A percentile compares a stretch with the other conserved stretches of the same genome.
phyloP scores from a whole-genome alignment of 2,329 filamentous ascomycete species.

The Apiospora pterosperma region DNA sequence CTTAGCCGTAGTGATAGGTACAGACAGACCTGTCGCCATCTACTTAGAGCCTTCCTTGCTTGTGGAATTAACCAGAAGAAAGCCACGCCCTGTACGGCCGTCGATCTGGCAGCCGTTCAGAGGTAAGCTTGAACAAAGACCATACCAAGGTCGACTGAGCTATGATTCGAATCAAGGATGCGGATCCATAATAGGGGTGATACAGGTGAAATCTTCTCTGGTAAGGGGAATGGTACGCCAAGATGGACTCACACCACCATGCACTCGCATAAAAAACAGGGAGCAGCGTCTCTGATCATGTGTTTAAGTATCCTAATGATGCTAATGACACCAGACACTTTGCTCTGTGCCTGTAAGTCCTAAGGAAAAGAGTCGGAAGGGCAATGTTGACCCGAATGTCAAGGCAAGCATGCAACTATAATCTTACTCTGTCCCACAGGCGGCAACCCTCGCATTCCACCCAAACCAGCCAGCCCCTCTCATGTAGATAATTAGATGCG shows the following conservation, averaged over 20 bases:
- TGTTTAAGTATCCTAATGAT: neutral
- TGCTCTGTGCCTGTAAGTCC: neutral
- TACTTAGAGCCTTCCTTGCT: constrained; percentile 3
- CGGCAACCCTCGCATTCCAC: neutral
- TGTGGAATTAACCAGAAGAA: neutral
- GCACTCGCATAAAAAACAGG: neutral
- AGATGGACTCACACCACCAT: neutral
- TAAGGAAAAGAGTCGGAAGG: too few relatives aligned
- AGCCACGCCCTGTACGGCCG: constrained; percentile 9
- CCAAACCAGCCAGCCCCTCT: neutral
- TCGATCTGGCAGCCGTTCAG: neutral
- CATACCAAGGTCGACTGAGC: neutral
- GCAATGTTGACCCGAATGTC: neutral
- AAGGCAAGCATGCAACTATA: neutral
- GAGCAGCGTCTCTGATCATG: neutral
- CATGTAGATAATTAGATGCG: neutral
- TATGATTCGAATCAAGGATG: neutral
- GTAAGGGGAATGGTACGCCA: neutral
- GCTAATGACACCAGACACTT: neutral
- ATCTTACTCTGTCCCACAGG: neutral
- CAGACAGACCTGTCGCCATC: constrained; percentile 8
- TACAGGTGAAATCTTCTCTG: neutral
- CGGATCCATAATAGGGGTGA: neutral
- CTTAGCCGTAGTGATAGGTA: constrained; percentile 7
- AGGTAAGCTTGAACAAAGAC: neutral